Percentiles rank a stretch among this genome's conserved stretches.
These are phyloP conservation scores for Salix viminalis DNA, from an alignment of 345 rosid species.

Conservation along the genomic window DNA sequence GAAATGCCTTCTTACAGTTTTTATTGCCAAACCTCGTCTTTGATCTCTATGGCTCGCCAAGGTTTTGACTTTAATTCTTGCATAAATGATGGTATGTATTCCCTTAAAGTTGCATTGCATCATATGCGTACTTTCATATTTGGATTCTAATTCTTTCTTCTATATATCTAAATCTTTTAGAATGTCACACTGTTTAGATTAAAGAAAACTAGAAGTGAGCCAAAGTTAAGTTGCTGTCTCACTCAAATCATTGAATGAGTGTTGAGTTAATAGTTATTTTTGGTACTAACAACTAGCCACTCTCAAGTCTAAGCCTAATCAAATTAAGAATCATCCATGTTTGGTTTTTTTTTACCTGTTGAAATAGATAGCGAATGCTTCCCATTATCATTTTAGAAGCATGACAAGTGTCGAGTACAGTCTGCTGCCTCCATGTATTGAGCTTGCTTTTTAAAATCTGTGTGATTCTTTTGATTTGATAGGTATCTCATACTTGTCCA, in stretches of 20 bases:
- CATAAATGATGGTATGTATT: conserved; percentile 62
- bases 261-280: not conserved
- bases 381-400: not conserved
- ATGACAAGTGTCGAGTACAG: not conserved
- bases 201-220: too few species aligned
- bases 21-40: conserved; percentile 67
- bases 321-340: not conserved
- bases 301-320: not conserved
- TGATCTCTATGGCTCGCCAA: conserved; percentile 68
- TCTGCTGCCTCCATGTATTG: not conserved
- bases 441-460: not conserved
- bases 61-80: conserved; percentile 90
- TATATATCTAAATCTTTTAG: too few species aligned
- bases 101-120: not conserved
- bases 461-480: conserved; percentile 3
- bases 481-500: conserved; percentile 87
- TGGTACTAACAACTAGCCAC: not conserved
- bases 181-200: too few species aligned
- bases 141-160: not conserved
- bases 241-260: not conserved
- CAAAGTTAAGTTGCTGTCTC: not conserved
- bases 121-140: not conserved
- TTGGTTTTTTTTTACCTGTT: not conserved
- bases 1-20: conserved; percentile 88
- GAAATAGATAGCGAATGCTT: not conserved